Base-by-base conservation (phyloP, 371 early-diverging fungal species). In the Funneliformis caledonium region DNA sequence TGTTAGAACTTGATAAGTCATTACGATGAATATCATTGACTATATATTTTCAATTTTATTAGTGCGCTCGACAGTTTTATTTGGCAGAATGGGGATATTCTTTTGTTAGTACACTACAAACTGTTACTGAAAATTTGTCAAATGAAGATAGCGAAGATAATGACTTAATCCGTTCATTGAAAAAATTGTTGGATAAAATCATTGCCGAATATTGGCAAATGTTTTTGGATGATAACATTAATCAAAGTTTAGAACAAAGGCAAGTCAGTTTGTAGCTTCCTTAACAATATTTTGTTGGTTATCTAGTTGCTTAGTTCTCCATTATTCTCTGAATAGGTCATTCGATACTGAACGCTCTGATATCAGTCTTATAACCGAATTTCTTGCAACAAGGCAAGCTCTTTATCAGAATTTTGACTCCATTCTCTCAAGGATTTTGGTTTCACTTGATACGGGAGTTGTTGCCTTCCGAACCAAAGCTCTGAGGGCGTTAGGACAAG, bases 401-500 rank as follows among this genome's bases (percentile, higher is more conserved):
- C 87, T 96, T 0, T 92, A 89, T 80, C 86, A 89, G 19, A 91
- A 91, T 50, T 94, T 92, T 82, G 93, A 94, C 50, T 87, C 88
- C 74, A 85, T 95, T 16, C 77, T 96, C 52, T 84, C 88, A 0
- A 88, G 92, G 62, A 89, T 96, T 45, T 83, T 93, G 26, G 67
- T 83, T 33, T 88, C 90, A 5, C 86, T 96, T 2, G 92, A 92
- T 42, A 89, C 91, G 0, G 89, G 91, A 33, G 88, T 89, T 22
- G 93, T 95, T 2, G 82, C 92, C 0, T 88, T 94, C 26, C 86
- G 97, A 31, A 88, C 93, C 4, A 94, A 92, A 74, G 92, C 97
- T 0, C 81, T 97, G 50, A 92, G 89, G 48, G 92, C 96, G 0
- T 86, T 97, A 10, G 92, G 93, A 4, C 89, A 89, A 52, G 90